Evolutionary conservation across 179 eudicot genomes (phyloP), one percentile per base, ranked within the genome.

Genomic region (Patellifolia procumbens): DNA sequence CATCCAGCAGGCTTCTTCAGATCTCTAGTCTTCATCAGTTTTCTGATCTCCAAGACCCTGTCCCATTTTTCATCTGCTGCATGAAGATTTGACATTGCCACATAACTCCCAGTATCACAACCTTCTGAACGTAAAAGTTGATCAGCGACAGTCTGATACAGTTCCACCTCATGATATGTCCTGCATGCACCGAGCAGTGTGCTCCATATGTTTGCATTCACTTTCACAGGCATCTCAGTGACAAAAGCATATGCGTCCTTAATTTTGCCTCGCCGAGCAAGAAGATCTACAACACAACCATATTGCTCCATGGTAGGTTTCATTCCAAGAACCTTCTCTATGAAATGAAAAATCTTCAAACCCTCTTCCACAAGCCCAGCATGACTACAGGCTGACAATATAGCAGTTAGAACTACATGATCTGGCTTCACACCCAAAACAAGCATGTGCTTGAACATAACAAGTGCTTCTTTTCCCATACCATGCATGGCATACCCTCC

Each of bases 401-500:
- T 81, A 1, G 86, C 78, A 9, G 90, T 88, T 53, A 91, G 76
- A 73, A 81, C 76, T 62, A 91, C 88, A 67, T 89, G 83, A 81
- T 91, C 91, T 3, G 91, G 89, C 79, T 74, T 86, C 61, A 84
- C 26, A 66, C 86, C 89, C 74, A 78, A 70, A 49, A 79, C 83
- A 72, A 89, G 86, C 93, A 91, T 86, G 59, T 84, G 51, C 71
- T 73, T 73, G 76, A 81, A 89, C 22, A 86, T 66, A 46, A 29
- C 62, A 71, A 89, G 70, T 43, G 96, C 93, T 68, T 89, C 84
- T 70, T 77, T 76, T 45, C 89, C 91, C 93, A 86, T 86, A 42
- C 96, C 96, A 79, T 91, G 89, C 88, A 83, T 89, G 5, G 93
- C 96, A 80, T 81, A 86, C 63, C 93, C 96, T 78, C 93, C 86